phyloP scores from a whole-genome alignment of 495 filamentous ascomycete species.

The Trichoderma reesei region DNA sequence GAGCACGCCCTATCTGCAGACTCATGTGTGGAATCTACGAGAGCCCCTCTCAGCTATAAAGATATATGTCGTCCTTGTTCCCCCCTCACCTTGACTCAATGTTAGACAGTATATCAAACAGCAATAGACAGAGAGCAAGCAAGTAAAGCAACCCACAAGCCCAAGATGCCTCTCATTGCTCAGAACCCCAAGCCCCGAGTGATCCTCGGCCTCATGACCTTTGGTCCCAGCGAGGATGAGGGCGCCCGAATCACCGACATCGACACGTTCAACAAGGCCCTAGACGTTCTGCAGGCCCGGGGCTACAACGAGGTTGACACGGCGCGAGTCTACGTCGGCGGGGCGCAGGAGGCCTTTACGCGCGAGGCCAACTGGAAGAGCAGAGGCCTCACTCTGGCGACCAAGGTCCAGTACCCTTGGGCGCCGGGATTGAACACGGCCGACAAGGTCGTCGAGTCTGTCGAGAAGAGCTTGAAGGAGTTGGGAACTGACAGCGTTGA shows the following conservation, averaged over 20 bases:
- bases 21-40: too few relatives aligned
- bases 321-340: slow-evolving; percentile 62
- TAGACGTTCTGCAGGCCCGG: slow-evolving; percentile 60
- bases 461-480: slow-evolving; percentile 59
- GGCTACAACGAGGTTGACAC: slow-evolving; percentile 77
- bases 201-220: slow-evolving; percentile 55
- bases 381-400: slow-evolving; percentile 72
- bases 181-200: slow-evolving; percentile 40
- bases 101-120: too few relatives aligned
- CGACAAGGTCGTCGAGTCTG: slow-evolving; percentile 47
- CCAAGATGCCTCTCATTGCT: slow-evolving; percentile 15
- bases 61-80: too few relatives aligned
- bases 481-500: slow-evolving; percentile 70
- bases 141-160: slow-evolving; percentile 22
- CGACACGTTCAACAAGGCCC: slow-evolving; percentile 51
- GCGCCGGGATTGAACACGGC: slow-evolving; percentile 49
- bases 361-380: slow-evolving; percentile 68
- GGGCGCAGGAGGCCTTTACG: slow-evolving; percentile 76
- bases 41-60: too few relatives aligned
- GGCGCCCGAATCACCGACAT: slow-evolving; percentile 64
- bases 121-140: too few relatives aligned
- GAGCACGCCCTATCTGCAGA: too few relatives aligned
- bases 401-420: slow-evolving; percentile 65
- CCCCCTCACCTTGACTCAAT: too few relatives aligned
- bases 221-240: slow-evolving; percentile 40